These are phyloP conservation scores for Teratosphaeria epicoccoides DNA, from an alignment of 2,329 filamentous ascomycete species.

Conservation along the genomic window DNA sequence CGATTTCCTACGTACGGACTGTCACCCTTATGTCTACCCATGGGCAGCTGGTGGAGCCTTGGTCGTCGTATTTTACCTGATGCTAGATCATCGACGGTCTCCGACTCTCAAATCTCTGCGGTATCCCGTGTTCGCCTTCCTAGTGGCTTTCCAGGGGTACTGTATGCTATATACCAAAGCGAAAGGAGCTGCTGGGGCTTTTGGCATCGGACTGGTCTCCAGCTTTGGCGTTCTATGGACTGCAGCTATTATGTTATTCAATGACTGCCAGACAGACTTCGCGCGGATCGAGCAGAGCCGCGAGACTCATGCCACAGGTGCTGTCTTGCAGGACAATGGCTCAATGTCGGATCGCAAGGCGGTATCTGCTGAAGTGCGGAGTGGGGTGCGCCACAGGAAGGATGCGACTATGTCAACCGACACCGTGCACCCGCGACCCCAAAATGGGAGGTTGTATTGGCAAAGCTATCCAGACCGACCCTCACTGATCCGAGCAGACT, in stretches of 20 bases:
- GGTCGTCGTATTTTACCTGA: conserved; percentile 38
- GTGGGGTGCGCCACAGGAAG: not conserved
- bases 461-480: conserved; percentile 40
- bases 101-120: conserved; percentile 32
- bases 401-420: not conserved
- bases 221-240: conserved; percentile 47
- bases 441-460: conserved; percentile 34
- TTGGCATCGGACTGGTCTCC: conserved; percentile 44
- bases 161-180: conserved; percentile 36
- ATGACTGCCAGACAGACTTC: conserved; percentile 46
- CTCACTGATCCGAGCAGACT: conserved; percentile 45
- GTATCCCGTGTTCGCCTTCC: conserved; percentile 35
- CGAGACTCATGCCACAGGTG: not conserved
- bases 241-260: conserved; percentile 42
- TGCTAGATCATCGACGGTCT: conserved; percentile 38
- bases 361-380: not conserved
- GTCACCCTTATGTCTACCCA: conserved; percentile 35
- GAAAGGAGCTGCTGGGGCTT: conserved; percentile 41
- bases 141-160: conserved; percentile 35
- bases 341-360: not conserved
- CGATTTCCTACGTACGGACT: conserved; percentile 28
- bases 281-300: conserved; percentile 38
- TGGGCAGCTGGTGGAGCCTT: conserved; percentile 30
- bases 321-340: not conserved
- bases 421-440: not conserved